These are phyloP conservation scores for Trematosphaeria pertusa DNA, from an alignment of 2,329 filamentous ascomycete genomes.

Conservation along the genomic window DNA sequence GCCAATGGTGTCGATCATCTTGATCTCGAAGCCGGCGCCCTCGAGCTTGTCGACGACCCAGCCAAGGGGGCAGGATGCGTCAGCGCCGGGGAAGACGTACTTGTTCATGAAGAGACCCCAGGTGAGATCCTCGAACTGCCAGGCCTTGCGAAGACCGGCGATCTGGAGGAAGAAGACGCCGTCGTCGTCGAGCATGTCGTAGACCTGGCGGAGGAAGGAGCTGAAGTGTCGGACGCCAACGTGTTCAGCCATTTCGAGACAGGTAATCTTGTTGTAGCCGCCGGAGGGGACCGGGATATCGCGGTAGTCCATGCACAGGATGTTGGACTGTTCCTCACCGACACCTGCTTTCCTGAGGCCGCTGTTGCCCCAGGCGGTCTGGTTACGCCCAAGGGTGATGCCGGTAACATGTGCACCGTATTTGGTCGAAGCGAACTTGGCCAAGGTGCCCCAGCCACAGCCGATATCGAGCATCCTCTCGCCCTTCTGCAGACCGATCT, in stretches of 20 bases:
- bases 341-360: slow-evolving; percentile 84
- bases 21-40: slow-evolving; percentile 87
- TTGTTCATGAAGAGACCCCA: slow-evolving; percentile 99
- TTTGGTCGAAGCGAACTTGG: slow-evolving; percentile 90
- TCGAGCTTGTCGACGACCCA: slow-evolving; percentile 87
- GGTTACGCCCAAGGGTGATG: slow-evolving; percentile 93
- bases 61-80: slow-evolving; percentile 91
- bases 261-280: slow-evolving; percentile 93
- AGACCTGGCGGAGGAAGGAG: slow-evolving; percentile 81
- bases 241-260: slow-evolving; percentile 98
- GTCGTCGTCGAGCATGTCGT: slow-evolving; percentile 96
- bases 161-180: slow-evolving; percentile 96
- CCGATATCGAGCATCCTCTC: slow-evolving; percentile 92
- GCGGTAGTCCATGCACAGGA: slow-evolving; percentile 96
- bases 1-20: slow-evolving; percentile 89
- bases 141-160: slow-evolving; percentile 88
- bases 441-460: slow-evolving; percentile 96
- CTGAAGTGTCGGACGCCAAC: slow-evolving; percentile 91
- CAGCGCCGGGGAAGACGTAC: slow-evolving; percentile 96
- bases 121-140: slow-evolving; percentile 97
- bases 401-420: slow-evolving; percentile 87
- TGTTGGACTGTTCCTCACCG: slow-evolving; percentile 84
- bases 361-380: slow-evolving; percentile 95
- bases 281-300: slow-evolving; percentile 83
- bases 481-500: slow-evolving; percentile 82